phyloP scores from a whole-genome alignment of 768 basidiomycete genomes.

The Zangia roseola region DNA sequence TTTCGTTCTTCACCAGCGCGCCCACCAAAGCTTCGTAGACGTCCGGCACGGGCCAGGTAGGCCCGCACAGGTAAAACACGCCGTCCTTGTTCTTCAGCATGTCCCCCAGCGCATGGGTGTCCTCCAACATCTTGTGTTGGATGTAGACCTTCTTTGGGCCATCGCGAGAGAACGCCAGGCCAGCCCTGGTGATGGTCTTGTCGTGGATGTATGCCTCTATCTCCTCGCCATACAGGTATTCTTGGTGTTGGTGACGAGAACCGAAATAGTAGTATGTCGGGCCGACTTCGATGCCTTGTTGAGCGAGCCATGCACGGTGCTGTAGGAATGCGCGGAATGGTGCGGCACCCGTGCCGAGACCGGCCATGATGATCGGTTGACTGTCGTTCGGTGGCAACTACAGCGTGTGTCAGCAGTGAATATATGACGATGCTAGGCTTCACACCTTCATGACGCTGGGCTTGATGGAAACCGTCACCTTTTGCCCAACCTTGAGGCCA shows the following conservation, averaged over 20 bases:
- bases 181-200: conserved; percentile 82
- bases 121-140: conserved; percentile 96
- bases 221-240: conserved; percentile 96
- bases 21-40: conserved; percentile 91
- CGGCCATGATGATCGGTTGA: conserved; percentile 97
- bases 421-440: not conserved
- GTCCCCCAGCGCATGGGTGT: conserved; percentile 71
- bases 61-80: conserved; percentile 95
- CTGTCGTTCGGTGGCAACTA: conserved; percentile 80
- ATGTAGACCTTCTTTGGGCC: conserved; percentile 94
- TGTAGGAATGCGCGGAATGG: conserved; percentile 99
- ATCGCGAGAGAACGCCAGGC: conserved; percentile 96
- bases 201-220: conserved; percentile 91
- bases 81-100: conserved; percentile 74
- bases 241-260: conserved; percentile 90
- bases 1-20: conserved; percentile 72
- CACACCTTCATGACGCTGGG: conserved; percentile 98
- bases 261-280: conserved; percentile 99
- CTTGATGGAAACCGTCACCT: conserved; percentile 96
- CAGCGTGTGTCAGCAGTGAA: conserved; percentile 10
- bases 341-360: conserved; percentile 96
- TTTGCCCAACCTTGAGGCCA: conserved; percentile 77
- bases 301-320: conserved; percentile 80
- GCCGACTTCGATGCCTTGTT: conserved; percentile 78
- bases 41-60: conserved; percentile 99